Conservation (phyloP, 352 stramenopile species). For the Globisporangium middletonii region DNA sequence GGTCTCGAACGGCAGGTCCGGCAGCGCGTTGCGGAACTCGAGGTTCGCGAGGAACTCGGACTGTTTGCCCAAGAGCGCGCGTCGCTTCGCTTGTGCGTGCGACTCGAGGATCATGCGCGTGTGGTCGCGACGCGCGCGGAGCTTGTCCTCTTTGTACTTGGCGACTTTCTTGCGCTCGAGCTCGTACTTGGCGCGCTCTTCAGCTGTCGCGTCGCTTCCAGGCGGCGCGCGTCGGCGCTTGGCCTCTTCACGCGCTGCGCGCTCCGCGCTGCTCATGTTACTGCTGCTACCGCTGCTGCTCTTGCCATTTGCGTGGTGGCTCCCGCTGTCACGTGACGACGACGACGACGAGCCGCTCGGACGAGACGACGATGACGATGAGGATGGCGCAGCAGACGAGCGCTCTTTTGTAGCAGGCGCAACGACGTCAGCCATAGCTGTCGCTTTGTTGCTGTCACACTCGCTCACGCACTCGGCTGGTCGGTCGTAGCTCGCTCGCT, state of each 20-base stretch:
- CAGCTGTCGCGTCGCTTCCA: conserved; percentile 43
- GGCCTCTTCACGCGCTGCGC: conserved; percentile 25
- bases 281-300: conserved; percentile 21
- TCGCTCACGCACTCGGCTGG: not conserved
- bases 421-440: conserved; percentile 24
- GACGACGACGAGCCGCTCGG: not conserved
- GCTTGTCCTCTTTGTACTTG: conserved; percentile 88
- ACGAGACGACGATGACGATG: conserved; percentile 10
- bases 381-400: not conserved
- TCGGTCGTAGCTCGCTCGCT: not conserved
- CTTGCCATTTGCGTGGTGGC: conserved; percentile 10
- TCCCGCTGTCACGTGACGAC: not conserved
- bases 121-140: conserved; percentile 79
- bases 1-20: conserved; percentile 80
- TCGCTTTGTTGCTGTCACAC: too few relatives aligned
- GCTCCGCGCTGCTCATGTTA: conserved; percentile 6
- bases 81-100: conserved; percentile 78
- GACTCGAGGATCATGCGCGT: conserved; percentile 85
- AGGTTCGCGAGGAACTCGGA: conserved; percentile 78
- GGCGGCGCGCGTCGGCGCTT: conserved; percentile 39
- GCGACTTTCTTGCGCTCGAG: conserved; percentile 83
- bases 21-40: conserved; percentile 79
- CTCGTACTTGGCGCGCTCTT: conserved; percentile 76
- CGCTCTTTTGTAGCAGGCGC: not conserved
- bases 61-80: conserved; percentile 72